These are phyloP conservation scores for Ganoderma resinaceum DNA, from an alignment of 1,284 basidiomycete species.

Conservation along the genomic window DNA sequence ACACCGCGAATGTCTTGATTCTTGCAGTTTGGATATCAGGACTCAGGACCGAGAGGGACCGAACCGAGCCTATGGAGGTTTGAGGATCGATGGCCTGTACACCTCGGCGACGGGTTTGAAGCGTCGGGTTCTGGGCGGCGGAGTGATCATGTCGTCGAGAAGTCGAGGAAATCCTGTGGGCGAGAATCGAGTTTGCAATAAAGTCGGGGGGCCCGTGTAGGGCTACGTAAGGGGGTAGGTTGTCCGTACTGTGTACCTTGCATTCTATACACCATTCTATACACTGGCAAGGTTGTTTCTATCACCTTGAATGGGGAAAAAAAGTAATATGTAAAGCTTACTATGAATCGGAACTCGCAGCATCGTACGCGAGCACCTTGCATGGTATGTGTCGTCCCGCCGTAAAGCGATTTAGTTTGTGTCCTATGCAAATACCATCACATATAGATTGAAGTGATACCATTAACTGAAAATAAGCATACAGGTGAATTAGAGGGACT, in stretches of 20 bases:
- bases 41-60: background rate
- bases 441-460: background rate
- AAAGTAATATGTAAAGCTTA: background rate
- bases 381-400: background rate
- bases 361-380: background rate
- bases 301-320: background rate
- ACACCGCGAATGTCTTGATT: background rate
- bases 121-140: background rate
- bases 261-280: background rate
- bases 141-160: background rate
- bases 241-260: no score
- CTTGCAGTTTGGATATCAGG: background rate
- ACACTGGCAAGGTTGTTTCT: background rate
- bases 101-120: background rate
- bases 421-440: background rate
- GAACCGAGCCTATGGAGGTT: background rate
- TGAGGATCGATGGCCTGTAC: background rate
- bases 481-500: background rate
- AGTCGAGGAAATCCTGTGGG: background rate
- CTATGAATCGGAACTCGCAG: background rate
- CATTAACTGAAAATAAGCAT: background rate
- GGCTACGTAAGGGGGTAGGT: background rate
- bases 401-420: background rate
- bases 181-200: background rate
- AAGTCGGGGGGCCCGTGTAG: no score